These are phyloP conservation scores for Herpetospermum pedunculosum DNA, from an alignment of 306 rosid species.

Conservation along the genomic window DNA sequence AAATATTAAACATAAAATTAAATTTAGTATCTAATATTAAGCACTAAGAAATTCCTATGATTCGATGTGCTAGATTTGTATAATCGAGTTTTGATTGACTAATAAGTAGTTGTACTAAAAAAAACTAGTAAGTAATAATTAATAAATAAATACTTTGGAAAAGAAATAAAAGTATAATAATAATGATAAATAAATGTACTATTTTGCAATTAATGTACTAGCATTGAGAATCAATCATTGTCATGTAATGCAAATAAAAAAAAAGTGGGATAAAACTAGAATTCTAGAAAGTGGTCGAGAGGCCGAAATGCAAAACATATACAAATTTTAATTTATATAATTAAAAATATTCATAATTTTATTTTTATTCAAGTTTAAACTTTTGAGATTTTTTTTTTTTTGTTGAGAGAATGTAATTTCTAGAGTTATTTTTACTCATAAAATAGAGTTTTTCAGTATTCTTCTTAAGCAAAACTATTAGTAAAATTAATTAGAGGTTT, in stretches of 20 bases:
- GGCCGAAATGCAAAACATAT: neutral
- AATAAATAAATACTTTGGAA: neutral
- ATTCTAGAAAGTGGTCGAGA: neutral
- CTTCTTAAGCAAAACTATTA: no score
- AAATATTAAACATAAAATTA: no score
- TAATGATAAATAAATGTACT: neutral
- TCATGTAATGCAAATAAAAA: neutral
- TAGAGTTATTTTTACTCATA: neutral
- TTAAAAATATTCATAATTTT: neutral
- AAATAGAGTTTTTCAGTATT: neutral
- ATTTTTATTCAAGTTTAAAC: neutral
- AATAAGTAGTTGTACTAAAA: no score
- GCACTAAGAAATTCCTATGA: no score
- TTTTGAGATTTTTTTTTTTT: neutral
- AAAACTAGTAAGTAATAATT: neutral
- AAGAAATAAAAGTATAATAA: neutral
- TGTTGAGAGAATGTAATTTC: neutral
- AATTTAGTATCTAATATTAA: no score
- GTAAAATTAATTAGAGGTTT: neutral
- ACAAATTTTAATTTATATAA: neutral
- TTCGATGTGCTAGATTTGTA: no score
- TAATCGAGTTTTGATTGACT: neutral
- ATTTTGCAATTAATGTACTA: neutral
- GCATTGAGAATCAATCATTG: neutral
- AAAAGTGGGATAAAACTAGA: neutral